Percentiles rank a stretch among this genome's conserved stretches.
phyloP scores from a whole-genome alignment of 2,329 filamentous ascomycete species.

The Aspergillus unguis region DNA sequence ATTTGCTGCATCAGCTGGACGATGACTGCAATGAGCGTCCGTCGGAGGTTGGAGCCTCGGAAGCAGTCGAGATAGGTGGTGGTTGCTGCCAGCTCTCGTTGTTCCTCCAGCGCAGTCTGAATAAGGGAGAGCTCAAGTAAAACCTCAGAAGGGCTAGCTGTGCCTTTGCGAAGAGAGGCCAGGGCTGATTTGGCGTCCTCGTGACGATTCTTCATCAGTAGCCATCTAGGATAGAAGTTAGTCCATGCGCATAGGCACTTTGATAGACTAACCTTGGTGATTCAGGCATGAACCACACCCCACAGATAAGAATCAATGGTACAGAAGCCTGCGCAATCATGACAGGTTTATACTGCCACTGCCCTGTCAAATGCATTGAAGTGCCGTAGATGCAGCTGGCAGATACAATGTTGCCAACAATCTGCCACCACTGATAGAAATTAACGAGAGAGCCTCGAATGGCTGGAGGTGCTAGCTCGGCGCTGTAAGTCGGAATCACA shows the following conservation, averaged over 20 bases:
- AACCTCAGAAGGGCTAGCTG: not conserved
- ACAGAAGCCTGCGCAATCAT: not conserved
- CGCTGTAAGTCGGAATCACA: not conserved
- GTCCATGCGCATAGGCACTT: not conserved
- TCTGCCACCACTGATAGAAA: not conserved
- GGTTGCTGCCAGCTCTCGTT: slow-evolving; percentile 67
- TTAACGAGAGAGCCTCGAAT: not conserved
- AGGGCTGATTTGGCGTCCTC: not conserved
- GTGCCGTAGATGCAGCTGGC: not conserved
- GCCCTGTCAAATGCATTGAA: not conserved
- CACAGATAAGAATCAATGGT: not conserved
- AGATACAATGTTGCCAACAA: not conserved
- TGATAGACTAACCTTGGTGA: not conserved
- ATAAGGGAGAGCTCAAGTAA: slow-evolving; percentile 66
- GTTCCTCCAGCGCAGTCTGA: slow-evolving; percentile 76
- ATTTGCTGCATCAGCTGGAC: slow-evolving; percentile 31
- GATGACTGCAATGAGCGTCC: slow-evolving; percentile 33
- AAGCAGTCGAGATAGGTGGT: slow-evolving; percentile 58
- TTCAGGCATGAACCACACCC: not conserved
- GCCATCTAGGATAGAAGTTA: not conserved
- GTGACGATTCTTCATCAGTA: not conserved
- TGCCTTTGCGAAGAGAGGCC: not conserved
- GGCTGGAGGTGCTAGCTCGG: not conserved
- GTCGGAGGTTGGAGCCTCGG: slow-evolving; percentile 30
- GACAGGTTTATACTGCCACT: not conserved